Evolutionary conservation across 2,329 filamentous ascomycete genomes (phyloP).

Genomic region (Blastomyces parvus): DNA sequence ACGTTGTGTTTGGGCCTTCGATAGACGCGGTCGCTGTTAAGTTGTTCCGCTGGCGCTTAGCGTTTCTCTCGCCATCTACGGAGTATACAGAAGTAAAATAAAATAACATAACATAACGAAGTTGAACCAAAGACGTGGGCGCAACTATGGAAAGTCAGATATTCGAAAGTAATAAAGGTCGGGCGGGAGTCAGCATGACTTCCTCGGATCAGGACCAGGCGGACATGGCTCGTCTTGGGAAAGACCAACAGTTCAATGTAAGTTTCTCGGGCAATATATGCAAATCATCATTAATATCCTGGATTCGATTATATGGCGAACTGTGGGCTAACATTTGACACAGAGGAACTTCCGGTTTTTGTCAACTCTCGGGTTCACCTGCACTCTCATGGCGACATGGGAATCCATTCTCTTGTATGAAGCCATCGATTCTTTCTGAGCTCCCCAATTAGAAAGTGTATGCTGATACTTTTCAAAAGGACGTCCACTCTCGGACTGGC

Average conservation of each 20-base stretch:
- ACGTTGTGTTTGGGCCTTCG: background rate
- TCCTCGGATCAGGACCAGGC: slow-evolving; percentile 13
- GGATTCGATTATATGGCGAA: background rate
- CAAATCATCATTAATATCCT: background rate
- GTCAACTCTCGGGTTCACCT: slow-evolving; percentile 34
- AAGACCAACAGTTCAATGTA: slow-evolving; percentile 41
- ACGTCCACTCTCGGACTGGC: slow-evolving; percentile 18
- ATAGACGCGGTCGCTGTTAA: background rate
- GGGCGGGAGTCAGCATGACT: slow-evolving; percentile 10
- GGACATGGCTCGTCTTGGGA: slow-evolving; percentile 44
- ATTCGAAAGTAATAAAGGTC: background rate
- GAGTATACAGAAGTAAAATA: background rate
- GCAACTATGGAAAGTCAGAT: background rate
- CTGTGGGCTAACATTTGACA: background rate
- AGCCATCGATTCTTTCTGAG: background rate
- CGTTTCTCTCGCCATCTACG: background rate
- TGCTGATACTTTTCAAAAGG: slow-evolving; percentile 9
- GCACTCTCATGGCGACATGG: slow-evolving; percentile 34
- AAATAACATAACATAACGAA: background rate
- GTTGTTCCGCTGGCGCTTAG: background rate
- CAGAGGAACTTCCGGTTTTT: slow-evolving; percentile 35
- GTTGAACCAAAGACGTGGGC: background rate
- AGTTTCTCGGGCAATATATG: background rate
- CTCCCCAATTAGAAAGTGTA: background rate
- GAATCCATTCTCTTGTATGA: slow-evolving; percentile 31